These are phyloP conservation scores for Amesomyces nigricolor DNA, from an alignment of 2,329 filamentous ascomycete genomes.

Conservation along the genomic window DNA sequence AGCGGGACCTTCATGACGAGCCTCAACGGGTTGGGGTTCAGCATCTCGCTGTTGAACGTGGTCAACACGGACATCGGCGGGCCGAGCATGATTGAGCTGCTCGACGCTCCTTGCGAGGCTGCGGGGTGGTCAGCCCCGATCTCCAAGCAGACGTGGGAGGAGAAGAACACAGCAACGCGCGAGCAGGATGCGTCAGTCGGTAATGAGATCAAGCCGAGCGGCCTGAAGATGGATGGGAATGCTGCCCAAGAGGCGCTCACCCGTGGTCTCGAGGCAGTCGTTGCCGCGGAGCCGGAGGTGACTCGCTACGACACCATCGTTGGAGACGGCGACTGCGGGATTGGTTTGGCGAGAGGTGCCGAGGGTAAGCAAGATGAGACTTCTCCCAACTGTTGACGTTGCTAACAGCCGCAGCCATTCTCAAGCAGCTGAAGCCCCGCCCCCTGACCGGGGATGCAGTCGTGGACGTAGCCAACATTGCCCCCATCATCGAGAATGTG, in stretches of 20 bases:
- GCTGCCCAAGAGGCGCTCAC: constrained; percentile 48
- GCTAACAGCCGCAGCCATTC: constrained; percentile 39
- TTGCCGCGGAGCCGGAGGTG: constrained; percentile 64
- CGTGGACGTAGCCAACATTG: constrained; percentile 47
- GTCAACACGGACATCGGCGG: constrained; percentile 53
- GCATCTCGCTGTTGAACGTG: constrained; percentile 63
- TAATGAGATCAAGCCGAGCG: constrained; percentile 38
- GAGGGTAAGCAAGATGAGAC: constrained; percentile 47
- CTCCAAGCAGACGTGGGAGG: constrained; percentile 57
- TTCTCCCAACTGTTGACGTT: not conserved
- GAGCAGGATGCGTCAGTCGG: constrained; percentile 34
- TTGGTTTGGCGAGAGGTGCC: constrained; percentile 80
- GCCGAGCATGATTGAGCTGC: constrained; percentile 59
- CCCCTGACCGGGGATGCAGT: constrained; percentile 48
- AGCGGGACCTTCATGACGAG: constrained; percentile 74
- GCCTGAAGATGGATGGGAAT: constrained; percentile 47
- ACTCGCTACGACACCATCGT: constrained; percentile 75
- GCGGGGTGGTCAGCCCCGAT: constrained; percentile 65
- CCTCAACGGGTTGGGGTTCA: constrained; percentile 70
- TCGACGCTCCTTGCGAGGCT: constrained; percentile 65
- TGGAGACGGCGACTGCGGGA: constrained; percentile 85
- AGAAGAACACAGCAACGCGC: constrained; percentile 43
- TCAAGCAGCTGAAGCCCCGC: constrained; percentile 43
- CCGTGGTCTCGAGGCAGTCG: constrained; percentile 54
- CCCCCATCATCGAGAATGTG: constrained; percentile 48